A percentile compares a stretch with the other conserved stretches of the same genome.
These are phyloP conservation scores for Pueraria montana DNA, from an alignment of 306 rosid species.

Conservation along the genomic window DNA sequence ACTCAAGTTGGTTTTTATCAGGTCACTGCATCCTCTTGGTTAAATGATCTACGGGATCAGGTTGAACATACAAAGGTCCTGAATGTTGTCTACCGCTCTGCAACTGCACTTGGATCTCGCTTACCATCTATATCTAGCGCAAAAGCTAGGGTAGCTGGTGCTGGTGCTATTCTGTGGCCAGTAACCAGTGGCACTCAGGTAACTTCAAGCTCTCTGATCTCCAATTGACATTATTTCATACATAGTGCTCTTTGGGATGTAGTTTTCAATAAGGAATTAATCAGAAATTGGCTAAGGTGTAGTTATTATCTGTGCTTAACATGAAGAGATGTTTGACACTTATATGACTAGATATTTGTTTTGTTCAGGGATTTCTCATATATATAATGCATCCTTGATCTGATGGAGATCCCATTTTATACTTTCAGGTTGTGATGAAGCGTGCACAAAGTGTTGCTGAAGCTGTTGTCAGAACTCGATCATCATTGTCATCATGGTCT, in stretches of 20 bases:
- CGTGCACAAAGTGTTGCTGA: slow-evolving; percentile 95
- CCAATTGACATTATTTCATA: slow-evolving; percentile 9
- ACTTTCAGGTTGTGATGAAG: slow-evolving; percentile 82
- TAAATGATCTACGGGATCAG: slow-evolving; percentile 93
- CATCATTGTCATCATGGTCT: slow-evolving; percentile 92
- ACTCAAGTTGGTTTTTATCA: slow-evolving; percentile 47
- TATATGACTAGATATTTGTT: neutral
- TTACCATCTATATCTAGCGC: slow-evolving; percentile 93
- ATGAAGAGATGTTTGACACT: neutral
- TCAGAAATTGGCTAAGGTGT: slow-evolving; percentile 11
- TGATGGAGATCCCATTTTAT: slow-evolving; percentile 42
- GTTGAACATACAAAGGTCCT: slow-evolving; percentile 88
- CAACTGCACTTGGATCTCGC: slow-evolving; percentile 91
- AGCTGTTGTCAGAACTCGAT: slow-evolving; percentile 92
- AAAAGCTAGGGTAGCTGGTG: slow-evolving; percentile 90
- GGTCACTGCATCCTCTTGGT: slow-evolving; percentile 97
- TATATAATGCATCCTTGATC: slow-evolving; percentile 18
- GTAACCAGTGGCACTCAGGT: slow-evolving; percentile 97
- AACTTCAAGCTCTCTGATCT: slow-evolving; percentile 29
- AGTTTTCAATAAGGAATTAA: slow-evolving; percentile 11
- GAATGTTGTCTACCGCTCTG: slow-evolving; percentile 93
- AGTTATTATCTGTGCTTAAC: slow-evolving; percentile 30
- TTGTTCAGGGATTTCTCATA: slow-evolving; percentile 23
- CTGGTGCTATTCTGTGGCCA: slow-evolving; percentile 87
- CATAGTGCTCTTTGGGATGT: slow-evolving; percentile 18